These are phyloP conservation scores for Citeromyces hawaiiensis DNA, from an alignment of 1,139 yeast genomes.

Conservation along the genomic window DNA sequence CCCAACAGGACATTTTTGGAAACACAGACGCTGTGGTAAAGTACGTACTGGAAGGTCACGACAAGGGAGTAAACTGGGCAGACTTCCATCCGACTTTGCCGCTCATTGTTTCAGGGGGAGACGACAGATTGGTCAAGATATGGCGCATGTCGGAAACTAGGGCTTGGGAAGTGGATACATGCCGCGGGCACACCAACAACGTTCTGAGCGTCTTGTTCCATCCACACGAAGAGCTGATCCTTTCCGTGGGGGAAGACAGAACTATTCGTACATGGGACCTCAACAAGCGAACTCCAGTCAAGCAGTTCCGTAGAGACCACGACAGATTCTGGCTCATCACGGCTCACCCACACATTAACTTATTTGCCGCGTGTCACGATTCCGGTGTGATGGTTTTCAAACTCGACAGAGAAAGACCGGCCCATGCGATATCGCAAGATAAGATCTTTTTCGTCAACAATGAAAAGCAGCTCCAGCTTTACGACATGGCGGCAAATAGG, in stretches of 20 bases:
- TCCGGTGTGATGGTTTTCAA: slow-evolving; percentile 97
- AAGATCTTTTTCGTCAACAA: slow-evolving; percentile 63
- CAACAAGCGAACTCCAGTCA: slow-evolving; percentile 85
- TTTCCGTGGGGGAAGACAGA: slow-evolving; percentile 93
- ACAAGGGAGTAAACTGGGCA: slow-evolving; percentile 98
- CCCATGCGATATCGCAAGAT: slow-evolving; percentile 59
- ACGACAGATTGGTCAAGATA: slow-evolving; percentile 85
- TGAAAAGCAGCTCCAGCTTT: slow-evolving; percentile 78
- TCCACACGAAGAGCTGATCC: slow-evolving; percentile 83
- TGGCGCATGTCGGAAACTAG: slow-evolving; percentile 98
- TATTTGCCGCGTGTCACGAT: slow-evolving; percentile 96
- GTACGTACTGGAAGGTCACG: slow-evolving; percentile 95
- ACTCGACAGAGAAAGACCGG: slow-evolving; percentile 95
- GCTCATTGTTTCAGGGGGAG: slow-evolving; percentile 90
- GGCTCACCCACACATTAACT: slow-evolving; percentile 78
- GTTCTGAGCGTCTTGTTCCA: slow-evolving; percentile 86
- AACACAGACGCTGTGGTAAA: slow-evolving; percentile 90
- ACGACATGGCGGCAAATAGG: slow-evolving; percentile 44
- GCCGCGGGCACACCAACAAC: slow-evolving; percentile 94
- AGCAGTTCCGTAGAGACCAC: slow-evolving; percentile 86
- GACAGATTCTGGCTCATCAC: slow-evolving; percentile 93
- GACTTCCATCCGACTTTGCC: slow-evolving; percentile 96
- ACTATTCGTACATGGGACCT: slow-evolving; percentile 98
- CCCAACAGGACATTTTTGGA: slow-evolving; percentile 89
- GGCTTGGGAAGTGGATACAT: slow-evolving; percentile 99